Base-by-base conservation (phyloP, 225 moss, liverwort and hornwort genomes). In the Physcomitrellopsis africana region DNA sequence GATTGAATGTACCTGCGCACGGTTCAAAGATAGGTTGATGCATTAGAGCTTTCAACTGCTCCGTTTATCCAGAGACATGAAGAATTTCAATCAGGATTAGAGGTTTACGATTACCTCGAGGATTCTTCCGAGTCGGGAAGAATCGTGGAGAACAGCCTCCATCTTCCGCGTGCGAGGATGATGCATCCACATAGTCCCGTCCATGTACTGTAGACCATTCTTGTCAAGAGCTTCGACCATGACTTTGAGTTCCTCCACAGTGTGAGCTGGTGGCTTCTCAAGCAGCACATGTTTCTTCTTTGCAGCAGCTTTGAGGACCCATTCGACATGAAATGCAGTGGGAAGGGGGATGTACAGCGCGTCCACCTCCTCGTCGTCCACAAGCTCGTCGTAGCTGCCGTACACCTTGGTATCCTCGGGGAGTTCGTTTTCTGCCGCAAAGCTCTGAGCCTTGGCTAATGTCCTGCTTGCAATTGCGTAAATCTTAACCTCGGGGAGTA, bases 111-210 rank as follows among this genome's bases (percentile, higher is more conserved):
- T 0, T 9, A 89, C 89, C 89, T 86, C 86, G 37, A 60, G 63
- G 26, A 86, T 64, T 43, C 6, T 59, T 20, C 89, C 89, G 56
- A 89, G 70, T 18, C 47, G 37, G 10, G 48, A 43, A 1, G 76
- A 29, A 29, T 82, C 69, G 32, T 72, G 85, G 2, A 89, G 65
- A 17, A 73, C 63, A 43, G 75, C 52, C 1, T 82, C 44, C 86
- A 89, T 89, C 13, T 80, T 29, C 8, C 27, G 53, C 1, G 84
- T 77, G 63, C 89, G 81, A 2, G 89, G 89, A 42, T 89, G 89
- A 43, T 89, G 86, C 86, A 84, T 84, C 79, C 81, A 89, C 80
- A 89, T 84, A 9, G 89, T 89, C 15, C 84, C 81, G 53, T 86
- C 89, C 89, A 89, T 86, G 67, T 80, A 86, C 76, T 86, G 86